These are phyloP conservation scores for Eucalyptus marginata DNA, from an alignment of 345 rosid species.

Conservation along the genomic window DNA sequence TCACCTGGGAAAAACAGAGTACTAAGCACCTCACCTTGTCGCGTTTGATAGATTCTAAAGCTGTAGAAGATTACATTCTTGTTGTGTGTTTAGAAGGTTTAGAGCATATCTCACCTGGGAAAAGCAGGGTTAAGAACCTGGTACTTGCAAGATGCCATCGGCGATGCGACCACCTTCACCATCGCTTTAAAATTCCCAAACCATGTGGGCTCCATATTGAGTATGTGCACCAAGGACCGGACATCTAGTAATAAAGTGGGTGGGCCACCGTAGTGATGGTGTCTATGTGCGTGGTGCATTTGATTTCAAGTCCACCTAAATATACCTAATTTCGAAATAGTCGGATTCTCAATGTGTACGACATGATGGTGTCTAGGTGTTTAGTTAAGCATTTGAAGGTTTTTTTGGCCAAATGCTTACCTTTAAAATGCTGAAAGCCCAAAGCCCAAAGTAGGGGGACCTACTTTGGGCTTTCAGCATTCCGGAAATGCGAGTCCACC, in stretches of 20 bases:
- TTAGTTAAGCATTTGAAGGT: no score
- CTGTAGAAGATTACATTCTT: neutral
- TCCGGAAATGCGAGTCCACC: no score
- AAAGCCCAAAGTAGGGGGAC: no score
- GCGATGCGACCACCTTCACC: neutral
- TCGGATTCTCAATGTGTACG: neutral
- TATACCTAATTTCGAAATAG: neutral
- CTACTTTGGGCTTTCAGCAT: no score
- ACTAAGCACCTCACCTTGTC: neutral
- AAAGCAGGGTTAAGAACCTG: neutral
- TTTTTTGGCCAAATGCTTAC: no score
- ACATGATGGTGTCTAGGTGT: neutral
- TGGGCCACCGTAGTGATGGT: neutral
- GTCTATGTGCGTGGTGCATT: neutral
- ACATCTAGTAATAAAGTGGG: no score
- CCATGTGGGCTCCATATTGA: neutral
- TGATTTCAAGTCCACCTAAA: neutral
- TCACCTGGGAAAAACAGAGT: neutral
- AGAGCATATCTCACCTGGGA: no score
- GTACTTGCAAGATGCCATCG: neutral
- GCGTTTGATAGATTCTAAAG: neutral
- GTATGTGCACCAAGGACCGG: neutral
- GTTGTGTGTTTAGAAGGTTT: neutral
- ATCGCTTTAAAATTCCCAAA: neutral
- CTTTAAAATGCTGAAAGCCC: no score